Evolutionary conservation across 106 monocot genomes (phyloP).

Genomic region (Platanthera zijinensis): DNA sequence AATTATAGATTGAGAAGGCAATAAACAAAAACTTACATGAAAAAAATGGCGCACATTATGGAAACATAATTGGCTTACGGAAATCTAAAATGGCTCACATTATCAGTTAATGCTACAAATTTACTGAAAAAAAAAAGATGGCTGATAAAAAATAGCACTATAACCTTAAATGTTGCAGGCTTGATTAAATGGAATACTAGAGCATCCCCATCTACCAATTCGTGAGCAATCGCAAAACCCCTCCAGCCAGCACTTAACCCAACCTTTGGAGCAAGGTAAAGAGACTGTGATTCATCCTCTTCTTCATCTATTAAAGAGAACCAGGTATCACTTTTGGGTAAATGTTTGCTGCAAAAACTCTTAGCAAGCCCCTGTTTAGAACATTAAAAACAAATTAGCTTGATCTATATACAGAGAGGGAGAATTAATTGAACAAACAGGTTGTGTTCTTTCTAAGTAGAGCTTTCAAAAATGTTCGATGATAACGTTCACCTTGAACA

Average conservation of each 20-base stretch:
- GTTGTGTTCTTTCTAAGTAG: neutral
- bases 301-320: conserved; percentile 54
- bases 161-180: conserved; percentile 59
- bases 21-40: too few species aligned
- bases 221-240: conserved; percentile 54
- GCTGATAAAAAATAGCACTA: neutral
- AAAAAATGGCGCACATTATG: neutral
- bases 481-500: too few species aligned
- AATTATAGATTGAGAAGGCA: too few species aligned
- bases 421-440: neutral
- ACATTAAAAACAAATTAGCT: neutral
- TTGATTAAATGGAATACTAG: conserved; percentile 57
- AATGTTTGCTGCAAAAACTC: conserved; percentile 38
- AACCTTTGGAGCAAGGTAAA: conserved; percentile 46
- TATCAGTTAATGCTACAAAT: neutral
- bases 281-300: conserved; percentile 28
- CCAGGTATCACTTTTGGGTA: conserved; percentile 38
- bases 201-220: conserved; percentile 75
- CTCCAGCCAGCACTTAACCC: conserved; percentile 77
- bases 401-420: neutral
- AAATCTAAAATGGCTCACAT: neutral
- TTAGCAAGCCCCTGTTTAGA: conserved; percentile 48
- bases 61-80: neutral
- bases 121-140: neutral
- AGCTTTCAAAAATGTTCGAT: too few species aligned